Evolutionary conservation across 129 eudicot genomes (phyloP).

Genomic region (Flaveria robusta): DNA sequence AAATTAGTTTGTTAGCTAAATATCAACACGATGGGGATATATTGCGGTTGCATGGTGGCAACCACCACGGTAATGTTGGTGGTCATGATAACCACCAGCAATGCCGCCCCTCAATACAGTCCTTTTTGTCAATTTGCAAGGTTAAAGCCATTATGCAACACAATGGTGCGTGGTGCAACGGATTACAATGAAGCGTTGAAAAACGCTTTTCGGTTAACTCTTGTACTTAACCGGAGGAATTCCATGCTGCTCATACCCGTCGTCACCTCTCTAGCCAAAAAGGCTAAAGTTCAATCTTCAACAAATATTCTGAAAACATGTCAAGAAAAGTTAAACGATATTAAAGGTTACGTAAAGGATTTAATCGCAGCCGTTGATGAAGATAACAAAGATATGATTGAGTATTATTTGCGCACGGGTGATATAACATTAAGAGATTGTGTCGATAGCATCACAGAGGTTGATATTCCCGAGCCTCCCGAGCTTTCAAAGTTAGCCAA

Average conservation of each 20-base stretch:
- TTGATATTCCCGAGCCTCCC: conserved; percentile 27
- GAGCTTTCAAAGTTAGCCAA: conserved; percentile 33
- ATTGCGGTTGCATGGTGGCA: background rate
- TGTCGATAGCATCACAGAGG: conserved; percentile 38
- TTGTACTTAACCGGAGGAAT: conserved; percentile 24
- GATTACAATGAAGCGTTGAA: conserved; percentile 32
- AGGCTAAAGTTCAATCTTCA: conserved; percentile 20
- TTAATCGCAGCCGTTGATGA: conserved; percentile 36
- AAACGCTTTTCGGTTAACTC: conserved; percentile 34
- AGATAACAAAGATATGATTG: conserved; percentile 37
- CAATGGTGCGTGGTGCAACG: conserved; percentile 32
- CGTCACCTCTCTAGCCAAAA: conserved; percentile 29
- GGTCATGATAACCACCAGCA: conserved; percentile 27
- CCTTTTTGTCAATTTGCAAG: conserved; percentile 40
- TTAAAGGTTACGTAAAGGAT: conserved; percentile 23
- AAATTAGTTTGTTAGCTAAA: background rate
- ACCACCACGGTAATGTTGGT: conserved; percentile 22
- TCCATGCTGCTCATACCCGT: conserved; percentile 24
- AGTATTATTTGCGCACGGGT: conserved; percentile 41
- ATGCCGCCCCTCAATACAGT: conserved; percentile 18
- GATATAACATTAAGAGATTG: conserved; percentile 43
- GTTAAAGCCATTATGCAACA: conserved; percentile 35
- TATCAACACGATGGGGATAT: conserved; percentile 17
- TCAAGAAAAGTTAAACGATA: conserved; percentile 28
- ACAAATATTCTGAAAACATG: conserved; percentile 33